phyloP scores from a whole-genome alignment of 305 asterid genomes.

The Lippia alba region DNA sequence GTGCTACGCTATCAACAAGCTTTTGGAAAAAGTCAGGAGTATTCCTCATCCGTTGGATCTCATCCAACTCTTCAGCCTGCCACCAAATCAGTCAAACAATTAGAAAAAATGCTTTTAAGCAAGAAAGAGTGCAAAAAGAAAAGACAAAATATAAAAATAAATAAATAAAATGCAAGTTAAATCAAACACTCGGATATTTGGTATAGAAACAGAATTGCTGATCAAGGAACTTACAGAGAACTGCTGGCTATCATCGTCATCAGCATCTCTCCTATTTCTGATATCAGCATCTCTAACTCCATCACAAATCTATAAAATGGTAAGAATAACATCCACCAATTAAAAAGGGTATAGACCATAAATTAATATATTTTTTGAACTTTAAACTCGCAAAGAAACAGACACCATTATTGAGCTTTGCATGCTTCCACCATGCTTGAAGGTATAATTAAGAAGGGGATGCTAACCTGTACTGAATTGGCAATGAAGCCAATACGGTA shows the following conservation, averaged over 20 bases:
- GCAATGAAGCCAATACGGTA: conserved; percentile 98
- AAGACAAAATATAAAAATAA: background rate
- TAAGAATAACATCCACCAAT: conserved; percentile 20
- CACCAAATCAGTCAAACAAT: conserved; percentile 36
- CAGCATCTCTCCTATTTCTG: conserved; percentile 73
- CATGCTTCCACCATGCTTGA: background rate
- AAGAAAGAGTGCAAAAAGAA: background rate
- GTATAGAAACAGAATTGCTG: background rate
- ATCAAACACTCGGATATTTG: background rate
- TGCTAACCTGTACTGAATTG: conserved; percentile 94
- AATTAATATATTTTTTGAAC: background rate
- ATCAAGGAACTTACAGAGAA: conserved; percentile 59
- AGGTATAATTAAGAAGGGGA: conserved; percentile 8
- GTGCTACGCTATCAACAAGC: conserved; percentile 93
- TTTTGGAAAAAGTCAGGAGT: conserved; percentile 89
- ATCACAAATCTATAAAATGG: conserved; percentile 68
- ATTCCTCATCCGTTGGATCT: conserved; percentile 66
- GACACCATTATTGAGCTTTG: background rate
- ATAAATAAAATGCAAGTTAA: background rate
- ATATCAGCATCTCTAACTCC: conserved; percentile 78
- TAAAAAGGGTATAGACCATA: background rate
- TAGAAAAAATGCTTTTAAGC: conserved; percentile 9
- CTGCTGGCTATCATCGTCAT: conserved; percentile 72
- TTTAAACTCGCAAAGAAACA: background rate
- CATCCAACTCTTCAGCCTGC: conserved; percentile 83